These are phyloP conservation scores for Coemansia sp. DNA, from an alignment of 371 early-diverging fungal species.

Conservation along the genomic window DNA sequence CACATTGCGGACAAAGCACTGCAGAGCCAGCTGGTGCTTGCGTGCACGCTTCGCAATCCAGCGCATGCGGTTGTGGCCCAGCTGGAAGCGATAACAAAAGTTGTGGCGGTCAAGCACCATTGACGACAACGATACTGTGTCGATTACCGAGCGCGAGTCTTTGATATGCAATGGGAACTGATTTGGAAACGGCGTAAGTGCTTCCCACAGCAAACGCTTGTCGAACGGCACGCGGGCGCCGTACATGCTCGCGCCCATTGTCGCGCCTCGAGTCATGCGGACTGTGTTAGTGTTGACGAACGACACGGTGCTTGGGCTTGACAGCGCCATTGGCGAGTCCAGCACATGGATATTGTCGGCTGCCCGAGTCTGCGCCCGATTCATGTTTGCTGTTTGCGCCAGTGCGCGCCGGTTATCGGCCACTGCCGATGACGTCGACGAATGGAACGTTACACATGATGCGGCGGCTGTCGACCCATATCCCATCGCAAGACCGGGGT, in stretches of 20 bases:
- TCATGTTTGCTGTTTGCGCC: background rate
- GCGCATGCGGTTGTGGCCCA: conserved; percentile 41
- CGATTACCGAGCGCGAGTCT: conserved; percentile 39
- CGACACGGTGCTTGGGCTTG: conserved; percentile 38
- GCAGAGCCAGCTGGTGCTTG: conserved; percentile 42
- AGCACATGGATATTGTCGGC: background rate
- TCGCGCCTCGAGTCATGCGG: conserved; percentile 29
- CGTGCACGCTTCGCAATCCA: conserved; percentile 42
- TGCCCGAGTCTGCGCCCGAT: background rate
- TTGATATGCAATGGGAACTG: conserved; percentile 50
- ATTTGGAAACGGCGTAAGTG: conserved; percentile 46
- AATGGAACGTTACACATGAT: conserved; percentile 12
- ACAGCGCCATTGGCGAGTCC: conserved; percentile 17
- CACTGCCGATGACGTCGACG: conserved; percentile 12
- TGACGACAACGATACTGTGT: conserved; percentile 40
- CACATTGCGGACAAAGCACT: conserved; percentile 38
- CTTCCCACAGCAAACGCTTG: conserved; percentile 46
- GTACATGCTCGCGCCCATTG: conserved; percentile 28
- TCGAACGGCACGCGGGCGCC: conserved; percentile 20
- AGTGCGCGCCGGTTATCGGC: conserved; percentile 5
- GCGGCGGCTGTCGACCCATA: conserved; percentile 18
- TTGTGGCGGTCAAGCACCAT: conserved; percentile 48
- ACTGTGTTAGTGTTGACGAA: conserved; percentile 27
- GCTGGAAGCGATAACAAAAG: conserved; percentile 51
- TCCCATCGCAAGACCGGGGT: conserved; percentile 23